Base-by-base conservation (phyloP, 2,329 filamentous ascomycete species). In the Tolypocladium album region DNA sequence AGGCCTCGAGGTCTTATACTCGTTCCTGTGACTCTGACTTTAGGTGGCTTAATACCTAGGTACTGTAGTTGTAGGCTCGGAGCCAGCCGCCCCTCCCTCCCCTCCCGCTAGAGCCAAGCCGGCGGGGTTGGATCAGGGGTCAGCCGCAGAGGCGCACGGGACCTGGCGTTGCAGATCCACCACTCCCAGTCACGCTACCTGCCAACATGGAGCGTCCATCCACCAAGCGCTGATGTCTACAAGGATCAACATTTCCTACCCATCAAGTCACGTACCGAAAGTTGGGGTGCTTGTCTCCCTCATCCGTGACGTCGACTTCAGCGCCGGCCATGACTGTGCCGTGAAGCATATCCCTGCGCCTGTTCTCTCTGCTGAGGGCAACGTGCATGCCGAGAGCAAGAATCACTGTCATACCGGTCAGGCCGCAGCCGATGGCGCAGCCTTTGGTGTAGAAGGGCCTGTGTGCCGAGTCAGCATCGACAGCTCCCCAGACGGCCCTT, bases 211-310 rank as follows among this genome's bases (percentile, higher is more conserved):
- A n/a, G n/a, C n/a, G n/a, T n/a, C n/a, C n/a, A n/a, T n/a, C n/a
- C n/a, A n/a, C n/a, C n/a, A n/a, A n/a, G n/a, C n/a, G n/a, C n/a
- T n/a, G n/a, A n/a, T n/a, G n/a, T n/a, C n/a, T n/a, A n/a, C n/a
- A n/a, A n/a, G n/a, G n/a, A n/a, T n/a, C n/a, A n/a, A 39, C 12
- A 22, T 24, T 45, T 24, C n/a, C 45, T 15, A 6, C 12, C 15
- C 2, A 38, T 61, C 57, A 65, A 6, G 63, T 64, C 11, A 66
- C 24, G 56, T 66, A 66, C 9, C 64, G 62, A 45, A 66, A 66
- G 55, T 52, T 40, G 24, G n/a, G 55, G 24, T 66, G 60, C 24
- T 58, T 55, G 45, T 66, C 64, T 22, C 64, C 64, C 24, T 57
- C 47, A 3, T 65, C 58, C 20, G 63, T 63, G 4, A 65, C 64